These are phyloP conservation scores for Monosporascus sp. DNA, from an alignment of 2,329 filamentous ascomycete genomes.

Conservation along the genomic window DNA sequence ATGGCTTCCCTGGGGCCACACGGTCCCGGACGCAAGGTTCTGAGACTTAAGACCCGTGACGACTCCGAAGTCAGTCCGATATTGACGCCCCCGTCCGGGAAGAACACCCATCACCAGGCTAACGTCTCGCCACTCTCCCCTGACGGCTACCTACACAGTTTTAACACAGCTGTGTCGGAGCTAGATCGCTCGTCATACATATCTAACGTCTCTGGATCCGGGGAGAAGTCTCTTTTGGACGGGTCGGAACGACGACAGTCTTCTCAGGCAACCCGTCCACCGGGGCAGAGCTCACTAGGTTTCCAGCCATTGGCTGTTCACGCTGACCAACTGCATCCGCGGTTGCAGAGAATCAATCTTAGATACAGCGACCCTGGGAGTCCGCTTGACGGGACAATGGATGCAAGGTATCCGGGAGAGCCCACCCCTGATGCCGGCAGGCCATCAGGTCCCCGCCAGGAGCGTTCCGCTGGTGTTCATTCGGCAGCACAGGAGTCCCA, in stretches of 20 bases:
- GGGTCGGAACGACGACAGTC: not conserved
- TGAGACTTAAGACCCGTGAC: slow-evolving; percentile 9
- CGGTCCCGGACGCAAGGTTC: slow-evolving; percentile 11
- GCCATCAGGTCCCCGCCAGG: not conserved
- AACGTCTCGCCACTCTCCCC: slow-evolving; percentile 21
- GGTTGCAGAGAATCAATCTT: slow-evolving; percentile 9
- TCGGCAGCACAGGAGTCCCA: slow-evolving; percentile 1
- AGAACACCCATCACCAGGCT: slow-evolving; percentile 6
- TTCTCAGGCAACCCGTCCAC: slow-evolving; percentile 6
- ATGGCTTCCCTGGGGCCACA: slow-evolving; percentile 16
- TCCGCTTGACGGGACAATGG: slow-evolving; percentile 8
- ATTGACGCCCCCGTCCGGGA: slow-evolving; percentile 9
- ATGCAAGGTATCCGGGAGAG: slow-evolving; percentile 10
- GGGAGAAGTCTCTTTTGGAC: not conserved
- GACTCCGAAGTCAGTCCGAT: slow-evolving; percentile 19
- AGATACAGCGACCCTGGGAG: slow-evolving; percentile 22
- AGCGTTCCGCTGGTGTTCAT: not conserved
- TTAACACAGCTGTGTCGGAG: slow-evolving; percentile 3
- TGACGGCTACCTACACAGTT: slow-evolving; percentile 7
- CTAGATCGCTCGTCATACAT: not conserved
- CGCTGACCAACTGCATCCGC: not conserved
- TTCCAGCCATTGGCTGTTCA: not conserved
- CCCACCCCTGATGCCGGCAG: slow-evolving; percentile 10
- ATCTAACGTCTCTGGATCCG: not conserved
- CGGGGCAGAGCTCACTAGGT: slow-evolving; percentile 6